phyloP scores from a whole-genome alignment of 768 basidiomycete genomes.

The Calocybe indica region DNA sequence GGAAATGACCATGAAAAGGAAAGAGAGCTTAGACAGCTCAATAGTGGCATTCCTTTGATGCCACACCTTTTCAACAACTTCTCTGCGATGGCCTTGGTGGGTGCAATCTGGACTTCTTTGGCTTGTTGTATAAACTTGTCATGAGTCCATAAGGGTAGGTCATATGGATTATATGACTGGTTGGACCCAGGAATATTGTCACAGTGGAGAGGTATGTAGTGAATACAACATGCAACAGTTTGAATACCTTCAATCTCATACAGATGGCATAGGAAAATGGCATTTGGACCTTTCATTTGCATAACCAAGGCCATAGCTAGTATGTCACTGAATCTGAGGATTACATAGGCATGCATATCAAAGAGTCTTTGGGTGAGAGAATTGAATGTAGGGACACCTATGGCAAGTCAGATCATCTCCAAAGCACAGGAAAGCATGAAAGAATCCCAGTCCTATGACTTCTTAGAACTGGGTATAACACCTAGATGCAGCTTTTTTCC shows the following conservation, averaged over 20 bases:
- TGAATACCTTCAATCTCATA: conserved; percentile 28
- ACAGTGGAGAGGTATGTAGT: conserved; percentile 20
- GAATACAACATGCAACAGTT: too few species aligned
- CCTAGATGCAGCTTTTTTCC: conserved; percentile 27
- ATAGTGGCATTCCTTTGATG: conserved; percentile 20
- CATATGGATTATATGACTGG: conserved; percentile 10
- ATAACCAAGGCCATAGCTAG: conserved; percentile 18
- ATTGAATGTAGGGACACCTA: conserved; percentile 28
- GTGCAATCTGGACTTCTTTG: conserved; percentile 10
- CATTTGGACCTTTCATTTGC: conserved; percentile 39
- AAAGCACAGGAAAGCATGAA: conserved; percentile 30
- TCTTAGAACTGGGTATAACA: conserved; percentile 34
- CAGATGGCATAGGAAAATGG: conserved; percentile 23
- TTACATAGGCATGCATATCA: conserved; percentile 12
- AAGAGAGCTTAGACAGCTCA: conserved; percentile 21
- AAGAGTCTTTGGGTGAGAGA: conserved; percentile 8
- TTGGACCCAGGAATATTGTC: conserved; percentile 9
- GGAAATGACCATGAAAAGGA: conserved; percentile 35
- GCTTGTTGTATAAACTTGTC: conserved; percentile 12
- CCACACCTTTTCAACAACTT: too few species aligned
- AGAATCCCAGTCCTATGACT: conserved; percentile 29
- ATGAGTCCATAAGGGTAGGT: conserved; percentile 25
- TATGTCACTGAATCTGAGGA: conserved; percentile 11
- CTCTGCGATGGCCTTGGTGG: conserved; percentile 12
- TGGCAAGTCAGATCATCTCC: conserved; percentile 22